Evolutionary conservation across 192 early-diverging fungal genomes (phyloP).

Genomic region (Endogone sp.): DNA sequence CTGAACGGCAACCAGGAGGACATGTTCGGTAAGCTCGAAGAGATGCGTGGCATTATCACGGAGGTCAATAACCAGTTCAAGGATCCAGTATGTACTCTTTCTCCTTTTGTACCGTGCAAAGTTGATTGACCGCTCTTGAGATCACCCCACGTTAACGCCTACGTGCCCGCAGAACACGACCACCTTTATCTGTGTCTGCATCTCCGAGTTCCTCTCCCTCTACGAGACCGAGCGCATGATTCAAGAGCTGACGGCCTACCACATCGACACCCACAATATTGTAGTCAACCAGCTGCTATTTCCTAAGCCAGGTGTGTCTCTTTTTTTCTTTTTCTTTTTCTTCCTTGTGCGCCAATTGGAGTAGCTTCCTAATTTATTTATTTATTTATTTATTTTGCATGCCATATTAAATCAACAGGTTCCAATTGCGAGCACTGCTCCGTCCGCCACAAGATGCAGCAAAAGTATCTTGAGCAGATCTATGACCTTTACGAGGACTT

Average conservation of each 20-base stretch:
- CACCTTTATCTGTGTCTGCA: constrained; percentile 99
- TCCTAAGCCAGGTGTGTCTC: constrained; percentile 70
- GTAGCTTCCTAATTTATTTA: not conserved
- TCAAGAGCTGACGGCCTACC: constrained; percentile 95
- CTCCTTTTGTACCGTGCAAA: not conserved
- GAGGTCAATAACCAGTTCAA: constrained; percentile 99
- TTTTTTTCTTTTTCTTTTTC: not conserved
- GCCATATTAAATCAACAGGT: constrained; percentile 73
- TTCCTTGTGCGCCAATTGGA: too few species aligned
- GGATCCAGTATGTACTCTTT: constrained; percentile 69
- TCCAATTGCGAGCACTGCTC: constrained; percentile 85
- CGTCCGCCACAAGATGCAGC: constrained; percentile 97
- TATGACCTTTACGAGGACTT: constrained; percentile 99
- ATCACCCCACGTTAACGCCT: too few species aligned
- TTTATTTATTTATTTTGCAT: constrained; percentile 31
- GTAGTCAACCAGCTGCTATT: constrained; percentile 98
- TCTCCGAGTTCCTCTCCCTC: constrained; percentile 98
- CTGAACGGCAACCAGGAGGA: constrained; percentile 85
- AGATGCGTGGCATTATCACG: constrained; percentile 94
- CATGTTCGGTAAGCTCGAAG: constrained; percentile 92
- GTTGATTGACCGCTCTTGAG: too few species aligned
- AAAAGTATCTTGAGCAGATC: constrained; percentile 98
- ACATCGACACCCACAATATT: constrained; percentile 99
- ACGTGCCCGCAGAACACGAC: constrained; percentile 96
- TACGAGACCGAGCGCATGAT: constrained; percentile 99